These are phyloP conservation scores for Pyricularia pennisetigena DNA, from an alignment of 2,329 filamentous ascomycete genomes.

Conservation along the genomic window DNA sequence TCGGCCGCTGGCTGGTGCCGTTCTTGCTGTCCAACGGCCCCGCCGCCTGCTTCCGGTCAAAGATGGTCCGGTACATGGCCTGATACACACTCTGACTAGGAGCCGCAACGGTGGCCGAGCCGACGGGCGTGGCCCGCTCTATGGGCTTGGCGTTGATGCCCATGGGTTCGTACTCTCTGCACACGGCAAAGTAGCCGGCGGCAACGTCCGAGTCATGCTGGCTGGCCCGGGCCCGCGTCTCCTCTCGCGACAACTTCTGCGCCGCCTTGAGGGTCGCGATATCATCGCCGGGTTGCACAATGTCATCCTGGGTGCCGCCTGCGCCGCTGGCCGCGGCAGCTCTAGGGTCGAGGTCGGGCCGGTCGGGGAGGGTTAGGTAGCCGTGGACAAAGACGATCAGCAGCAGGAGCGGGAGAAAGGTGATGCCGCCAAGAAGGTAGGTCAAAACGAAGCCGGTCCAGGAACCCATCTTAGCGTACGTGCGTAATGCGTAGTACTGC, in stretches of 20 bases:
- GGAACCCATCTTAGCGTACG: slow-evolving; percentile 32
- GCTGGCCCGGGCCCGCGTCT: slow-evolving; percentile 41
- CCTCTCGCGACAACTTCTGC: slow-evolving; percentile 48
- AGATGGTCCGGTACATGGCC: slow-evolving; percentile 94
- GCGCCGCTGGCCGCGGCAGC: slow-evolving; percentile 8
- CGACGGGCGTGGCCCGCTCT: slow-evolving; percentile 72
- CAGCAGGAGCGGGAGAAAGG: slow-evolving; percentile 70
- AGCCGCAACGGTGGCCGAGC: slow-evolving; percentile 61
- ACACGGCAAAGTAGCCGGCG: slow-evolving; percentile 91
- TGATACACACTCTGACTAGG: slow-evolving; percentile 94
- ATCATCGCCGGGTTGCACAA: slow-evolving; percentile 55
- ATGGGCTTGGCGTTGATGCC: slow-evolving; percentile 89
- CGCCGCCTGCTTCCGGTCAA: slow-evolving; percentile 60
- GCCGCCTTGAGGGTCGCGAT: slow-evolving; percentile 51
- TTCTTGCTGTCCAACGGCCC: slow-evolving; percentile 38
- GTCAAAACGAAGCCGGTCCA: slow-evolving; percentile 55
- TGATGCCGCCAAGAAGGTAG: slow-evolving; percentile 81
- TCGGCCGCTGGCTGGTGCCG: slow-evolving; percentile 41
- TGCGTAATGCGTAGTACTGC: too few relatives aligned
- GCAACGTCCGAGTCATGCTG: slow-evolving; percentile 66
- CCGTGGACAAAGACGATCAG: slow-evolving; percentile 52
- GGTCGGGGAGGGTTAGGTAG: slow-evolving; percentile 56
- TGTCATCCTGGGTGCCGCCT: slow-evolving; percentile 20
- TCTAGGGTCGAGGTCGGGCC: slow-evolving; percentile 25
- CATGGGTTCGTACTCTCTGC: slow-evolving; percentile 82